Evolutionary conservation across 2,329 filamentous ascomycete species (phyloP).

Genomic region (Sporothrix protearum): DNA sequence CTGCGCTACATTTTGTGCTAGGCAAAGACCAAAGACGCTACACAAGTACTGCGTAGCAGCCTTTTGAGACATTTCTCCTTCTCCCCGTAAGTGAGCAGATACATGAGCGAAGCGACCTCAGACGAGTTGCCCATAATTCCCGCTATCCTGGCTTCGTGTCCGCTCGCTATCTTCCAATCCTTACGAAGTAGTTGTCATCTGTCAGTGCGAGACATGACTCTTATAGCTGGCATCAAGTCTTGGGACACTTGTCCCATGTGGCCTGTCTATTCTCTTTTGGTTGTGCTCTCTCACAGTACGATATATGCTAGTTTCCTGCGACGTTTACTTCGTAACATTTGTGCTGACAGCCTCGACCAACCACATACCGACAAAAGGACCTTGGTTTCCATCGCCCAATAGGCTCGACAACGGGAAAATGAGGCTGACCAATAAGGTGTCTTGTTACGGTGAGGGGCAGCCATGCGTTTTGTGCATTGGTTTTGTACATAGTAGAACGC

Average conservation of each 20-base stretch:
- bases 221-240: not conserved
- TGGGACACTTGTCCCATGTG: not conserved
- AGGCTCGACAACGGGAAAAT: not conserved
- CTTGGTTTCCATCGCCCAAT: slow-evolving; percentile 8
- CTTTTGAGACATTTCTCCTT: slow-evolving; percentile 7
- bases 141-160: not conserved
- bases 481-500: slow-evolving; percentile 18
- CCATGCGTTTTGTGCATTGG: slow-evolving; percentile 23
- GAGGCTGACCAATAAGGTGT: slow-evolving; percentile 20
- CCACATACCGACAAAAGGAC: not conserved
- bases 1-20: slow-evolving; percentile 14
- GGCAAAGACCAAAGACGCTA: slow-evolving; percentile 7
- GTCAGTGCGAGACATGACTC: slow-evolving; percentile 3
- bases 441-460: not conserved
- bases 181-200: not conserved
- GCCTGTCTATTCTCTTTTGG: not conserved
- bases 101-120: not conserved
- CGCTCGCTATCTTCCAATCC: too few species aligned
- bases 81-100: not conserved
- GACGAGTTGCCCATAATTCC: not conserved
- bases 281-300: not conserved
- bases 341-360: slow-evolving; percentile 12
- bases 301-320: not conserved
- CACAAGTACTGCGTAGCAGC: not conserved
- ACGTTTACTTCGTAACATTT: not conserved